Evolutionary conservation across 2,329 filamentous ascomycete genomes (phyloP).

Genomic region (Xylariaceae sp.): DNA sequence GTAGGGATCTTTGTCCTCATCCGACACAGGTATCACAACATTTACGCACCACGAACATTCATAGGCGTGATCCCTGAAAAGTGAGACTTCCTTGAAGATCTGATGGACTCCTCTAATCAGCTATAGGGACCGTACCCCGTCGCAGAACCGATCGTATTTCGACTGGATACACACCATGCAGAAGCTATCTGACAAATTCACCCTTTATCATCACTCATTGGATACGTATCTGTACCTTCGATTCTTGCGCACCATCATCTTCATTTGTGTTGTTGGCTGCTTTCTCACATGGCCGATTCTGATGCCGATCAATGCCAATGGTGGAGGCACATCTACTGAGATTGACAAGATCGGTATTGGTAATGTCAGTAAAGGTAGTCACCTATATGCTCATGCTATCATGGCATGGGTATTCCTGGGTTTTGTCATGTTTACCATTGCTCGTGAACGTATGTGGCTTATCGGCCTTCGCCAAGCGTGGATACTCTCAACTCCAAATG

Average conservation of each 20-base stretch:
- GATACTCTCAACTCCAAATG: slow-evolving; percentile 77
- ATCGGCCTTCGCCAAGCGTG: slow-evolving; percentile 94
- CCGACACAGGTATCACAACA: slow-evolving; percentile 20
- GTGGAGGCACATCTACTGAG: slow-evolving; percentile 59
- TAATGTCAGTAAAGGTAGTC: slow-evolving; percentile 53
- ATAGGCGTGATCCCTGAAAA: slow-evolving; percentile 25
- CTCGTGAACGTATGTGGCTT: slow-evolving; percentile 86
- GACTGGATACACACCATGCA: slow-evolving; percentile 24
- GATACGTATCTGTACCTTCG: slow-evolving; percentile 87
- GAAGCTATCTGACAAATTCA: slow-evolving; percentile 66
- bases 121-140: slow-evolving; percentile 25
- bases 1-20: slow-evolving; percentile 24
- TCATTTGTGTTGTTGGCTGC: slow-evolving; percentile 76
- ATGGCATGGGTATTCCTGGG: slow-evolving; percentile 80
- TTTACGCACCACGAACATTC: slow-evolving; percentile 26
- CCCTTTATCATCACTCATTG: slow-evolving; percentile 81
- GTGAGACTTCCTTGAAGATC: slow-evolving; percentile 10
- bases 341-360: slow-evolving; percentile 59
- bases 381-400: slow-evolving; percentile 76
- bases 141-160: slow-evolving; percentile 15
- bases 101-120: slow-evolving; percentile 6
- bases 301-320: slow-evolving; percentile 79
- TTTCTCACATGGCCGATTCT: slow-evolving; percentile 82
- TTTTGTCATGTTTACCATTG: slow-evolving; percentile 86
- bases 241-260: slow-evolving; percentile 71